Evolutionary conservation across 768 basidiomycete species (phyloP), one percentile per base, ranked within the genome.

Genomic region (Xanthoconium purpureum): DNA sequence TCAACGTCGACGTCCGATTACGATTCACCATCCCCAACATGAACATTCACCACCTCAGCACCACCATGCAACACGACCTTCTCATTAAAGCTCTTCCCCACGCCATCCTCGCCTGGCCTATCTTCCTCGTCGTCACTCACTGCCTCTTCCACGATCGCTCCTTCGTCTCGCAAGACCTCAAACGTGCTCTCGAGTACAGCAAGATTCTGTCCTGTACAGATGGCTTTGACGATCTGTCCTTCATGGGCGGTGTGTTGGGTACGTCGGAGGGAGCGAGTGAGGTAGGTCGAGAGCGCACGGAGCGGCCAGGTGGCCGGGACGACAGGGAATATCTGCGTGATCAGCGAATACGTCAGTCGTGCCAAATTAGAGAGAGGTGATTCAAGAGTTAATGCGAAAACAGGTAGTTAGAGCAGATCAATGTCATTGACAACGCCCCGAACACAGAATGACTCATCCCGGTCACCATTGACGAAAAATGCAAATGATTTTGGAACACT

Each of bases 291-390:
- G 56, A 95, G 77, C 11, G 81, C 72, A 18, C 79, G 76, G 14
- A 95, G 73, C 1, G 92, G 82, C 93, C 94, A 96, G 29, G 82
- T 75, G 49, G 81, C 67, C 5, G 94, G 93, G 9, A 95, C 76
- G 36, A 84, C 67, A 46, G 83, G 71, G 56, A 91, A 77, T 56
- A 87, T 79, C 85, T 89, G 59, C n/a, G 52, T 29, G 43, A 39
- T 40, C 28, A 37, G 13, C 35, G 20, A 40, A 53, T 32, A 39
- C 18, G 40, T 59, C 40, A 50, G 54, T 51, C 6, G 38, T 14
- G 13, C 8, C 15, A 42, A 24, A 40, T 38, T 35, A 14, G 30
- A 48, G 18, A 42, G 5, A 15, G 14, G 1, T 8, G 5, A 40
- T 40, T 6, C n/a, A 40, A 32, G 14, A 55, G 50, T 46, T 6